These are phyloP conservation scores for Telopea speciosissima DNA, from an alignment of 177 flowering plant species.

Conservation along the genomic window DNA sequence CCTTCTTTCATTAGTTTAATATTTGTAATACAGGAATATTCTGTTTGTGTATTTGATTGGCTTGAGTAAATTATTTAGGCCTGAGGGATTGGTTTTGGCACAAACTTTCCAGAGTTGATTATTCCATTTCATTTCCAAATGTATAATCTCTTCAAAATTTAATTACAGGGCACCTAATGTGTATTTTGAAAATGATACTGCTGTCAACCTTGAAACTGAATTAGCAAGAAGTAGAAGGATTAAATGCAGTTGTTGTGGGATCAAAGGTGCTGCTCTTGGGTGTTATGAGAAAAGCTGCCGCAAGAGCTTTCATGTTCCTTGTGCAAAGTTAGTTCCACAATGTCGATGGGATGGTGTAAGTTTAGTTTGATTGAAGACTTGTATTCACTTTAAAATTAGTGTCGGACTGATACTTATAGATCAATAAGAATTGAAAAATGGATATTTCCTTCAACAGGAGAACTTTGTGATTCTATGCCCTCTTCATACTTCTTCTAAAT, in stretches of 20 bases:
- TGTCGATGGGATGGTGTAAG: conserved; percentile 95
- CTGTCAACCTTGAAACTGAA: conserved; percentile 79
- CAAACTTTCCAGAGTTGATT: background rate
- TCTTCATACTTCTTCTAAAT: conserved; percentile 53
- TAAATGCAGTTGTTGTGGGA: conserved; percentile 72
- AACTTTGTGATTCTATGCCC: conserved; percentile 96
- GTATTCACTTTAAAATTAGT: too few relatives aligned
- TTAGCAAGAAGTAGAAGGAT: conserved; percentile 71
- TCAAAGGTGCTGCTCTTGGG: conserved; percentile 96
- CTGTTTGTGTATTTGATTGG: background rate
- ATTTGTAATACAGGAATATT: background rate
- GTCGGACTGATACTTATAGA: background rate
- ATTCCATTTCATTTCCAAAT: background rate
- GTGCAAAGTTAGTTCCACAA: conserved; percentile 63
- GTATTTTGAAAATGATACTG: conserved; percentile 64
- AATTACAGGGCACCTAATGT: conserved; percentile 95
- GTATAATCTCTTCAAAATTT: conserved; percentile 4
- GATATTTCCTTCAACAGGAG: conserved; percentile 39
- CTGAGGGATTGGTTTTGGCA: background rate
- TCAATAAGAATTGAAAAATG: background rate
- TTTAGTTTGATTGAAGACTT: background rate
- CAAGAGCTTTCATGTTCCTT: conserved; percentile 88
- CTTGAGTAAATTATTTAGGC: background rate
- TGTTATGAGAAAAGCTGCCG: conserved; percentile 85
- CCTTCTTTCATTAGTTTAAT: too few relatives aligned